Conservation (phyloP, 2,329 filamentous ascomycete species). For the Clonostachys byssicola region DNA sequence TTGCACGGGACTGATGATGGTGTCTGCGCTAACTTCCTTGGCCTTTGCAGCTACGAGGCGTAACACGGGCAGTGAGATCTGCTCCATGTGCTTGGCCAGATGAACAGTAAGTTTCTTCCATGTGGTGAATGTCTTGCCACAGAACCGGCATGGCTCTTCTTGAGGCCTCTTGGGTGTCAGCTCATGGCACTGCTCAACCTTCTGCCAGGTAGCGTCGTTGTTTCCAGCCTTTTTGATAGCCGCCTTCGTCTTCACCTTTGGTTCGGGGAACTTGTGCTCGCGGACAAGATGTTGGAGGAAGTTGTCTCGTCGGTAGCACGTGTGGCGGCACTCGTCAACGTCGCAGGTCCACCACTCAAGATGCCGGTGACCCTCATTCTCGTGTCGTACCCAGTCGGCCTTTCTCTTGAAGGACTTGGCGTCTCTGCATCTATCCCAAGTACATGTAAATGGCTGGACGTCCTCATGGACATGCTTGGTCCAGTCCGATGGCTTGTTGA, state of each 20-base stretch:
- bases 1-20: constrained; percentile 64
- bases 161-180: constrained; percentile 63
- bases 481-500: constrained; percentile 92
- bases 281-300: constrained; percentile 90
- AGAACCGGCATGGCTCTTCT: constrained; percentile 84
- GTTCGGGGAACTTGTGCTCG: constrained; percentile 83
- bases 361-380: constrained; percentile 86
- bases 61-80: constrained; percentile 79
- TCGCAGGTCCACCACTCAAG: constrained; percentile 89
- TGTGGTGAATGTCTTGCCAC: constrained; percentile 71
- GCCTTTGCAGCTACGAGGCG: constrained; percentile 44
- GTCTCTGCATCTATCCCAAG: constrained; percentile 77
- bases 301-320: constrained; percentile 85
- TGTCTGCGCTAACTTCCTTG: constrained; percentile 52
- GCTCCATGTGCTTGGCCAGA: constrained; percentile 90
- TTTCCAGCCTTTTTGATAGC: constrained; percentile 56
- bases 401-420: constrained; percentile 93
- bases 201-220: constrained; percentile 66
- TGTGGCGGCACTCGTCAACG: constrained; percentile 74
- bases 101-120: constrained; percentile 97
- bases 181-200: constrained; percentile 73
- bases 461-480: constrained; percentile 96
- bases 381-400: constrained; percentile 92
- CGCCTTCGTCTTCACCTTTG: constrained; percentile 72
- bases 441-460: constrained; percentile 89